These are phyloP conservation scores for Phaeotremella fagi DNA, from an alignment of 768 basidiomycete species.

Conservation along the genomic window DNA sequence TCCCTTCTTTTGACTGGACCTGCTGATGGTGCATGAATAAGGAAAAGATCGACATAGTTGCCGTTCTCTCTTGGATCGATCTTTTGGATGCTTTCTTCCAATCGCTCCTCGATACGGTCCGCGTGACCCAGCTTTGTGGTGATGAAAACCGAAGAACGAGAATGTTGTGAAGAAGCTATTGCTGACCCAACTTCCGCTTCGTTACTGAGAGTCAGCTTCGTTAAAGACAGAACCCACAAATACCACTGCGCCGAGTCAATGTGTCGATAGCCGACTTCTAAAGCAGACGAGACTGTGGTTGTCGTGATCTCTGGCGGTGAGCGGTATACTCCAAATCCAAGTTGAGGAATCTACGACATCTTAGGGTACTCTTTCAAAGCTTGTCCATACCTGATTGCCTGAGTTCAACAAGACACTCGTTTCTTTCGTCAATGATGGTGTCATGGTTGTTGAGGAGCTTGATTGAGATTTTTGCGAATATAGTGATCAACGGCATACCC, in stretches of 20 bases:
- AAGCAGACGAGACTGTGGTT: constrained; percentile 22
- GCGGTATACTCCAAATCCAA: constrained; percentile 49
- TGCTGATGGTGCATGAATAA: constrained; percentile 49
- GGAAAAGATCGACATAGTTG: constrained; percentile 45
- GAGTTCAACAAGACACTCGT: too few species aligned
- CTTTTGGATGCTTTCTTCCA: constrained; percentile 33
- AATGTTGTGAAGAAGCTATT: constrained; percentile 5
- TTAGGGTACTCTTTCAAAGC: too few species aligned
- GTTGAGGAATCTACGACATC: constrained; percentile 38
- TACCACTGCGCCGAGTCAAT: constrained; percentile 45
- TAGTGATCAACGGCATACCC: too few species aligned
- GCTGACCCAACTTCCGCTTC: constrained; percentile 39
- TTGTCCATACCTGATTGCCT: too few species aligned
- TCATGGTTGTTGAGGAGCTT: too few species aligned
- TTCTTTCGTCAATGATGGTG: too few species aligned
- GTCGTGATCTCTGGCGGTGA: constrained; percentile 31
- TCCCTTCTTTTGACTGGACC: constrained; percentile 44
- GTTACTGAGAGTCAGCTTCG: constrained; percentile 13
- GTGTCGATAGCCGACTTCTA: constrained; percentile 42
- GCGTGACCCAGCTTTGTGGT: constrained; percentile 43
- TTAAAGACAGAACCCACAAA: constrained; percentile 14
- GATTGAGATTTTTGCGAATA: too few species aligned
- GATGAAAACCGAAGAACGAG: constrained; percentile 33
- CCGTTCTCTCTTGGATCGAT: constrained; percentile 31
- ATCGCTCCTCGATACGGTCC: constrained; percentile 17